These are phyloP conservation scores for Mycena indigotica DNA, from an alignment of 768 basidiomycete genomes.

Conservation along the genomic window DNA sequence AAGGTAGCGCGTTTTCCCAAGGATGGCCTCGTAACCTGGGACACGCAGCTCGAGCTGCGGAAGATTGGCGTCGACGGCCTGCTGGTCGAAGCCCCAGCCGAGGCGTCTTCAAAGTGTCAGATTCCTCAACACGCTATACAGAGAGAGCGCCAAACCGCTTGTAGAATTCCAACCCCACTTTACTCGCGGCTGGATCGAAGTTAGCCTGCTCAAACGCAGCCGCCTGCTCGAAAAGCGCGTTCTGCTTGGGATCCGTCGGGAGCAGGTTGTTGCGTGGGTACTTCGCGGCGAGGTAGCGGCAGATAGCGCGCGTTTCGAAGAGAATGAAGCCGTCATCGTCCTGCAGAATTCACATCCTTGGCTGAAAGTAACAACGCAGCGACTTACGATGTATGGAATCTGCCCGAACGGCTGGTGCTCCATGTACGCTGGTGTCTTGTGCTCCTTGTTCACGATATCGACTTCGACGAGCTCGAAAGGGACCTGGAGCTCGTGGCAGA, in stretches of 20 bases:
- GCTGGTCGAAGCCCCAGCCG: slow-evolving; percentile 31
- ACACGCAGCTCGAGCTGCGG: slow-evolving; percentile 34
- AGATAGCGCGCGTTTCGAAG: slow-evolving; percentile 51
- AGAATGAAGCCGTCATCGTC: slow-evolving; percentile 50
- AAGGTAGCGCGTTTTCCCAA: slow-evolving; percentile 43
- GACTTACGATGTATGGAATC: slow-evolving; percentile 39
- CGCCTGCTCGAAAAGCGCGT: slow-evolving; percentile 33
- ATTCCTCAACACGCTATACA: not conserved
- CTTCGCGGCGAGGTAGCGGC: slow-evolving; percentile 47
- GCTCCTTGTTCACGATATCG: slow-evolving; percentile 33
- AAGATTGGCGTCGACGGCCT: slow-evolving; percentile 19
- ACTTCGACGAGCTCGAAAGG: slow-evolving; percentile 20
- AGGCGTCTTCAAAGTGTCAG: not conserved
- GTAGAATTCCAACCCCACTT: not conserved
- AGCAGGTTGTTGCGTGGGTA: slow-evolving; percentile 35
- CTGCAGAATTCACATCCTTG: slow-evolving; percentile 11
- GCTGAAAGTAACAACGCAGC: not conserved
- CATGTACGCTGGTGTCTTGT: slow-evolving; percentile 37
- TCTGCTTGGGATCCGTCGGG: slow-evolving; percentile 28
- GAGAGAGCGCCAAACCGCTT: not conserved
- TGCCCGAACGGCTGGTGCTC: slow-evolving; percentile 51
- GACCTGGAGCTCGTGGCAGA: slow-evolving; percentile 14
- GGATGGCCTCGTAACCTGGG: slow-evolving; percentile 45
- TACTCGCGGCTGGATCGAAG: slow-evolving; percentile 7
- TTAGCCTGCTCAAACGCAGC: slow-evolving; percentile 7